phyloP scores from a whole-genome alignment of 2,329 filamentous ascomycete species.

The Pseudogymnoascus sp. region DNA sequence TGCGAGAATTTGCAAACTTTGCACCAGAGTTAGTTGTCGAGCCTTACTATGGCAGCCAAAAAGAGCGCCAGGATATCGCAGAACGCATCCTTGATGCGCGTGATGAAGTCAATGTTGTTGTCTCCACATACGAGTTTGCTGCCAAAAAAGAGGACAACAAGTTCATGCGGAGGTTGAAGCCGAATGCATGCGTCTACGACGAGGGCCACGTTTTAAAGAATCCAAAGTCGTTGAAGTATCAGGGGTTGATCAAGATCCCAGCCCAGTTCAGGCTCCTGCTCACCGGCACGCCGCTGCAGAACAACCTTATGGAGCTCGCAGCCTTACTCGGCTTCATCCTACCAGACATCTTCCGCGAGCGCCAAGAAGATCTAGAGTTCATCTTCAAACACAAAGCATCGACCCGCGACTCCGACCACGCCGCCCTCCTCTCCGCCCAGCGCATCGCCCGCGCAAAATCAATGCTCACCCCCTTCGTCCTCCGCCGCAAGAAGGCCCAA shows the following conservation, averaged over 20 bases:
- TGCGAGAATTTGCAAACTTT: slow-evolving; percentile 81
- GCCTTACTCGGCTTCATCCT: slow-evolving; percentile 91
- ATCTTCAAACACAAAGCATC: slow-evolving; percentile 91
- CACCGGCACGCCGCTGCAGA: slow-evolving; percentile 84
- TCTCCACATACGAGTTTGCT: slow-evolving; percentile 65
- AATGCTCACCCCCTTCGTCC: slow-evolving; percentile 90
- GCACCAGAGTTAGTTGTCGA: slow-evolving; percentile 66
- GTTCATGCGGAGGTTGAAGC: slow-evolving; percentile 51
- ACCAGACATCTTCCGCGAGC: slow-evolving; percentile 69
- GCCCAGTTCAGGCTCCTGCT: slow-evolving; percentile 80
- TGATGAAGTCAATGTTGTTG: slow-evolving; percentile 59
- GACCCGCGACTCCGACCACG: slow-evolving; percentile 69
- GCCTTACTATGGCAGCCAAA: slow-evolving; percentile 60
- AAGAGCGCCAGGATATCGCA: slow-evolving; percentile 59
- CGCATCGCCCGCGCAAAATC: slow-evolving; percentile 79
- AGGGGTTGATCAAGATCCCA: slow-evolving; percentile 66
- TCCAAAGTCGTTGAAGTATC: slow-evolving; percentile 71
- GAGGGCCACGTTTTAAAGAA: slow-evolving; percentile 95
- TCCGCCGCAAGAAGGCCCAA: slow-evolving; percentile 88
- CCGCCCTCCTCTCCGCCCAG: slow-evolving; percentile 76
- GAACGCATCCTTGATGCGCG: slow-evolving; percentile 56
- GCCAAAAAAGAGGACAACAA: slow-evolving; percentile 47
- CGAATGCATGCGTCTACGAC: slow-evolving; percentile 64
- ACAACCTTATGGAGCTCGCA: slow-evolving; percentile 88
- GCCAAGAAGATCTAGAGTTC: slow-evolving; percentile 69